These are phyloP conservation scores for Xylaria bambusicola DNA, from an alignment of 495 filamentous ascomycete genomes.

Conservation along the genomic window DNA sequence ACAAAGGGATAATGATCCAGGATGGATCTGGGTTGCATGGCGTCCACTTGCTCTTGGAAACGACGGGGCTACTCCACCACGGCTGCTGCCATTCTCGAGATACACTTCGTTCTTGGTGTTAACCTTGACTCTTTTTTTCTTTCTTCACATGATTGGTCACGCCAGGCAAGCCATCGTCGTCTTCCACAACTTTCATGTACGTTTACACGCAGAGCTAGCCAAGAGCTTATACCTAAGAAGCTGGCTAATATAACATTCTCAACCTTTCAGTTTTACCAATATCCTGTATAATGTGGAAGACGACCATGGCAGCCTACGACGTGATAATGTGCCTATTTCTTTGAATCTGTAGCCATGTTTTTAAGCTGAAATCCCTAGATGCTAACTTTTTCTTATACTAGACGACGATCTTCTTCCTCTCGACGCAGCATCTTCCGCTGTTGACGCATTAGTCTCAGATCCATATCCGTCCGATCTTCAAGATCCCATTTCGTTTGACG, in stretches of 20 bases:
- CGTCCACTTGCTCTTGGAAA: slow-evolving; percentile 42
- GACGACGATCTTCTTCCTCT: slow-evolving; percentile 53
- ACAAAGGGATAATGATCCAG: slow-evolving; percentile 42
- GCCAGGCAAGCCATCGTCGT: slow-evolving; percentile 66
- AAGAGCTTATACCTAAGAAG: slow-evolving; percentile 42
- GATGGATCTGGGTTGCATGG: slow-evolving; percentile 43
- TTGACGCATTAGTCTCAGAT: slow-evolving; percentile 60
- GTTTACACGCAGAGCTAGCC: slow-evolving; percentile 63
- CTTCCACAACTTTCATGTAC: slow-evolving; percentile 75
- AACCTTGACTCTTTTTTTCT: slow-evolving; percentile 31
- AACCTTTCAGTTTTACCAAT: slow-evolving; percentile 39
- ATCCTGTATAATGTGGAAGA: slow-evolving; percentile 50
- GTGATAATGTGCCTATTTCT: slow-evolving; percentile 43
- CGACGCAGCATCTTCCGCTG: slow-evolving; percentile 54
- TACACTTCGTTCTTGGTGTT: slow-evolving; percentile 35
- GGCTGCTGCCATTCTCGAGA: slow-evolving; percentile 36
- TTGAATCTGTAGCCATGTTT: slow-evolving; percentile 27
- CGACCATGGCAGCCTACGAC: slow-evolving; percentile 55
- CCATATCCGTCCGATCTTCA: slow-evolving; percentile 34
- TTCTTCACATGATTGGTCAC: slow-evolving; percentile 45
- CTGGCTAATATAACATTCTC: slow-evolving; percentile 58
- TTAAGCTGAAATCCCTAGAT: slow-evolving; percentile 26
- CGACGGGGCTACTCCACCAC: slow-evolving; percentile 40
- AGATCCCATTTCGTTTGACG: slow-evolving; percentile 46
- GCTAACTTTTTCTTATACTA: slow-evolving; percentile 42